Evolutionary conservation across 495 filamentous ascomycete species (phyloP), one percentile per base, ranked within the genome.

Genomic region (Penicillium coffeae): DNA sequence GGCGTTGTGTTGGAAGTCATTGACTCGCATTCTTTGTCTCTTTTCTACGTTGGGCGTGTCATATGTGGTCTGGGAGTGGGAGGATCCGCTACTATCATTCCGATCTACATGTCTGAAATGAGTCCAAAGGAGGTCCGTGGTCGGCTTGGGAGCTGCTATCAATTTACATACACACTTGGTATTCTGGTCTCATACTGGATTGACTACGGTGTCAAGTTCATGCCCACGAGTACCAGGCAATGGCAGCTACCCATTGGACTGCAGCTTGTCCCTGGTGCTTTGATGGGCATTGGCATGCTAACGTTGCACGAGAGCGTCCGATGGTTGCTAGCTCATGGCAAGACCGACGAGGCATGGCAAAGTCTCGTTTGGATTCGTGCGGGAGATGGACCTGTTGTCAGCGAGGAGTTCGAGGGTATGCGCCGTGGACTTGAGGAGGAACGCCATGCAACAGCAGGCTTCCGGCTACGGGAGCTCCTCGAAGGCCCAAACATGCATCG

Each of bases 11-110:
- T 79, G 1, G 73, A 78, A 46, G 54, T 70, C 0, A 54, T 76
- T 48, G 70, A 73, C 42, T 61, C 62, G 0, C 71, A 72, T 46
- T 71, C 71, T 2, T 51, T 76, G 0, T 43, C 59, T 0, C 51
- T 62, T 18, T 79, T 76, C 50, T 78, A 78, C 34, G 40, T 67
- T 0, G 73, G 70, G 7, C 64, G 80, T 40, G 66, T 80, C 18
- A 68, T 84, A 41, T 73, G 75, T 19, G 80, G 80, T 8, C 56
- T 85, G 10, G 82, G 80, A 0, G 69, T 83, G 42, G 81, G 81
- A 0, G 76, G 71, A 5, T 76, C 79, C 7, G 75, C 78, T 0
- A 78, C 76, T 9, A 70, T 80, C 12, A 76, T 80, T 0, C 80
- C 81, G 2, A 83, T 80, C 50, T 81, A 76, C 49, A 69, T 74